These are phyloP conservation scores for Dactylis glomerata DNA, from an alignment of 176 grass and related monocot species.

Conservation along the genomic window DNA sequence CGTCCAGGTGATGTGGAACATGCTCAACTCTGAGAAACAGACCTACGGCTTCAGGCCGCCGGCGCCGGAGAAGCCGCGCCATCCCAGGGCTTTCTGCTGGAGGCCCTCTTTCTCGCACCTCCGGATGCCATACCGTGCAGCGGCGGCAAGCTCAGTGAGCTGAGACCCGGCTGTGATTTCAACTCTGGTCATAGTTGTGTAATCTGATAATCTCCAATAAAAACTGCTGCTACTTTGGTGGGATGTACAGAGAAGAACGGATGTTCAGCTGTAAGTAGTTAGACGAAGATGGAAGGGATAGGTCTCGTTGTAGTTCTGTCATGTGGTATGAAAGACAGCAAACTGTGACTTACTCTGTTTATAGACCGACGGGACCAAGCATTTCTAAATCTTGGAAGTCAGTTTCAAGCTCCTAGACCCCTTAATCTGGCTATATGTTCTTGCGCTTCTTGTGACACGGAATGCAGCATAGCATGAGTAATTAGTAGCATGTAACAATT, in stretches of 20 bases:
- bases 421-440: not conserved
- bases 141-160: not conserved
- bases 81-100: not conserved
- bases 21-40: conserved; percentile 53
- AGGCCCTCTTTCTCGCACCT: conserved; percentile 32
- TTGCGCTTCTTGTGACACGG: not conserved
- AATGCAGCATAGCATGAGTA: not conserved
- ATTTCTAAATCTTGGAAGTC: not conserved
- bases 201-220: not conserved
- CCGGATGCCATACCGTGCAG: not conserved
- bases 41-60: not conserved
- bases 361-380: not conserved
- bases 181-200: not conserved
- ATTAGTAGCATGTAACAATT: not conserved
- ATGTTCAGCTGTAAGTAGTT: not conserved
- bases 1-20: conserved; percentile 94
- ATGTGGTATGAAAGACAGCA: not conserved
- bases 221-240: not conserved
- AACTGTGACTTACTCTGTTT: not conserved
- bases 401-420: not conserved
- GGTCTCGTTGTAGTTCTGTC: not conserved
- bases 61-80: conserved; percentile 29
- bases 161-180: not conserved
- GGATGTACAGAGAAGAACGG: not conserved
- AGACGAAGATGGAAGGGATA: not conserved